A percentile compares a stretch with the other conserved stretches of the same genome.
phyloP scores from a whole-genome alignment of 352 stramenopile species.

The Globisporangium sylvaticum region DNA sequence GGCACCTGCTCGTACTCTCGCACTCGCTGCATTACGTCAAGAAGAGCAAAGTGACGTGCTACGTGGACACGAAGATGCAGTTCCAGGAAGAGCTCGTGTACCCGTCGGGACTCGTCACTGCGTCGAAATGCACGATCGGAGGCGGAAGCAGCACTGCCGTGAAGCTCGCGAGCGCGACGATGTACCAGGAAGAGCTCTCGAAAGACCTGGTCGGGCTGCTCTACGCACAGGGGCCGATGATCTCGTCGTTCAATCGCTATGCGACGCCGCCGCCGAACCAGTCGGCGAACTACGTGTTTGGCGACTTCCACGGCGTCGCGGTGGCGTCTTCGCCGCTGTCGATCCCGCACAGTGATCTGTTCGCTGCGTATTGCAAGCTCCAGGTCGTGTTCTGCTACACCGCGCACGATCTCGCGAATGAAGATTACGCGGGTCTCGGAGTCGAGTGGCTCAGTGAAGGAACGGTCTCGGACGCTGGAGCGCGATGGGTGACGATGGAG shows the following conservation, averaged over 20 bases:
- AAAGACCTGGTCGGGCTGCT: conserved; percentile 50
- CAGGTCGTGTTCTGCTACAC: conserved; percentile 78
- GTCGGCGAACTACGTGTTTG: conserved; percentile 29
- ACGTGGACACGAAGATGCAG: conserved; percentile 53
- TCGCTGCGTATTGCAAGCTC: conserved; percentile 45
- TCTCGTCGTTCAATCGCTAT: conserved; percentile 60
- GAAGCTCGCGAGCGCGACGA: conserved; percentile 64
- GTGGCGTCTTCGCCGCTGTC: conserved; percentile 38
- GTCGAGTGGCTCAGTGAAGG: conserved; percentile 76
- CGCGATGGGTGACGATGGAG: conserved; percentile 69
- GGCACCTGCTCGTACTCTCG: conserved; percentile 71
- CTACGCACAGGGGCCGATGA: conserved; percentile 51
- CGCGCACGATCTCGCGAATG: conserved; percentile 50
- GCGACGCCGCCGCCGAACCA: conserved; percentile 19
- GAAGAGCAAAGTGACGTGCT: conserved; percentile 79
- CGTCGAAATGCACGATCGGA: conserved; percentile 70
- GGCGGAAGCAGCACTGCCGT: conserved; percentile 32
- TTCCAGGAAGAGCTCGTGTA: conserved; percentile 78
- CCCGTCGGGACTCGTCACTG: conserved; percentile 63
- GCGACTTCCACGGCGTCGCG: conserved; percentile 45
- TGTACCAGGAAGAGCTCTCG: conserved; percentile 79
- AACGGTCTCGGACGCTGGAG: conserved; percentile 28
- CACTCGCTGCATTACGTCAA: conserved; percentile 85
- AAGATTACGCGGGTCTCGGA: conserved; percentile 53
- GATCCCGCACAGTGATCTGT: conserved; percentile 34